Evolutionary conservation across 2,329 filamentous ascomycete species (phyloP).

Genomic region (Basipetospora chlamydospora): DNA sequence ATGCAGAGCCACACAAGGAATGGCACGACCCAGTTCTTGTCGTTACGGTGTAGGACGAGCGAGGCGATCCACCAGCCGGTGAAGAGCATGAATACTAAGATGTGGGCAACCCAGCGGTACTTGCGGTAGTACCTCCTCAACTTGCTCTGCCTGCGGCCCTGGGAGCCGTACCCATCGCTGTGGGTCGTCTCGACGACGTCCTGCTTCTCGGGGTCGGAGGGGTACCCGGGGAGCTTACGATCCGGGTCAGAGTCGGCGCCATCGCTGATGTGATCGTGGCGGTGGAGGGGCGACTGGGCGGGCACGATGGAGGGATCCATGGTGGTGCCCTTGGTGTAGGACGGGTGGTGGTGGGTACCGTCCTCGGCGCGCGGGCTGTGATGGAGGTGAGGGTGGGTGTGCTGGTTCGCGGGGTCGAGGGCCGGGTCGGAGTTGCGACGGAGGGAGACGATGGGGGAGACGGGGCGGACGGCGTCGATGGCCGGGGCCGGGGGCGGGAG

Average conservation of each 20-base stretch:
- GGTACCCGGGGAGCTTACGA: conserved; percentile 8
- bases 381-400: conserved; percentile 27
- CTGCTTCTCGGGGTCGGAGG: conserved; percentile 24
- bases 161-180: conserved; percentile 11
- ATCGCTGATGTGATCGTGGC: conserved; percentile 22
- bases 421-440: conserved; percentile 18
- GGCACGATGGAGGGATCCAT: conserved; percentile 21
- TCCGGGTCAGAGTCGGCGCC: conserved; percentile 13
- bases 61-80: conserved; percentile 64
- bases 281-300: conserved; percentile 19
- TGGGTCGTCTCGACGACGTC: conserved; percentile 16
- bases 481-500: no score
- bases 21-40: conserved; percentile 69
- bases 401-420: conserved; percentile 24
- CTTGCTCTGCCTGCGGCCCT: conserved; percentile 10
- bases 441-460: conserved; percentile 2
- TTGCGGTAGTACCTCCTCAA: conserved; percentile 26
- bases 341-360: conserved; percentile 20
- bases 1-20: conserved; percentile 70
- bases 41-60: conserved; percentile 54
- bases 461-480: no score
- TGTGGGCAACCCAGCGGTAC: conserved; percentile 30
- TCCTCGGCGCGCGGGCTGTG: conserved; percentile 22
- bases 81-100: conserved; percentile 27
- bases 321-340: conserved; percentile 29